phyloP scores from a whole-genome alignment of 2,329 filamentous ascomycete genomes.

The Apiospora rasikravindrae region DNA sequence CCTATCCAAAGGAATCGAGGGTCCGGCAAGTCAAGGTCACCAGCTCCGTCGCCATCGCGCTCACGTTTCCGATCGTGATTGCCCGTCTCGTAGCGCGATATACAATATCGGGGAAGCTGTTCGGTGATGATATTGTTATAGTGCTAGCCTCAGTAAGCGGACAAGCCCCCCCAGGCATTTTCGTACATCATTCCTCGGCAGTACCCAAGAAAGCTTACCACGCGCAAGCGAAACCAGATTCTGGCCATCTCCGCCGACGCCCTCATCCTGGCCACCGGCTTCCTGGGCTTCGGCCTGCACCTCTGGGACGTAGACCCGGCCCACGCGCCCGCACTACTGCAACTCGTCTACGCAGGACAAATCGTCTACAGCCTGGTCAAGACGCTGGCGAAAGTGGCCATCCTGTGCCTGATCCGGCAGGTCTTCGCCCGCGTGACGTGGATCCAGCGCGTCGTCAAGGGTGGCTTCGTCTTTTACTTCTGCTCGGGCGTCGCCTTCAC shows the following conservation, averaged over 20 bases:
- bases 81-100: conserved; percentile 29
- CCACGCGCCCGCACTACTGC: conserved; percentile 22
- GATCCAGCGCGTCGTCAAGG: conserved; percentile 23
- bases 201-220: background rate
- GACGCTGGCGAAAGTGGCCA: conserved; percentile 31
- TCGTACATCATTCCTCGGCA: no score
- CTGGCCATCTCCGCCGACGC: conserved; percentile 27
- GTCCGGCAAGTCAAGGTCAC: conserved; percentile 24
- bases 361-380: conserved; percentile 33
- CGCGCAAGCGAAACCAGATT: background rate
- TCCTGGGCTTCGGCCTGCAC: conserved; percentile 30
- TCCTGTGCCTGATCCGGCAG: conserved; percentile 24
- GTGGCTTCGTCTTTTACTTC: conserved; percentile 15
- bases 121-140: conserved; percentile 28
- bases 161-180: background rate
- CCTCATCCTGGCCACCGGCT: conserved; percentile 29
- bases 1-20: conserved; percentile 29
- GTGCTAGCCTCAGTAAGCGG: conserved; percentile 10
- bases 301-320: conserved; percentile 31
- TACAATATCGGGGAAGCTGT: conserved; percentile 24
- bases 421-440: conserved; percentile 30
- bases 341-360: conserved; percentile 30
- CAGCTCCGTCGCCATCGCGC: conserved; percentile 21
- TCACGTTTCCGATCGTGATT: conserved; percentile 26
- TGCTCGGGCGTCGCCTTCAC: conserved; percentile 29